Base-by-base conservation (phyloP, 164 flowering plant species). In the Warburgia ugandensis region DNA sequence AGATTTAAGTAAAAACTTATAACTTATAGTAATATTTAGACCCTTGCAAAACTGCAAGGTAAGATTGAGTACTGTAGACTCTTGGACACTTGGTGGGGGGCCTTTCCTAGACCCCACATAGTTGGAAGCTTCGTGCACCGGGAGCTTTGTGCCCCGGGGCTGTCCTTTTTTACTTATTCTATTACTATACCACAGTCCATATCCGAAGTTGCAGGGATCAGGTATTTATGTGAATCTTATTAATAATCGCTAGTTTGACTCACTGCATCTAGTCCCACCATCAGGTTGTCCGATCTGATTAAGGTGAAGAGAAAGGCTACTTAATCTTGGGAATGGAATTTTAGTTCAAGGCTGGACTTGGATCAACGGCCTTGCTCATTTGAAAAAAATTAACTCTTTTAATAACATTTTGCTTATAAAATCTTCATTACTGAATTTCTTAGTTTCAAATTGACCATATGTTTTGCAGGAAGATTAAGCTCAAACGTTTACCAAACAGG, bases 381-480 rank as follows among this genome's bases (percentile, higher is more conserved):
- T n/a, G n/a, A n/a, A n/a, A n/a, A n/a, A n/a, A n/a, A n/a, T n/a
- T n/a, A n/a, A n/a, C n/a, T n/a, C n/a, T n/a, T n/a, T n/a, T n/a
- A n/a, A n/a, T n/a, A n/a, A n/a, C n/a, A n/a, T n/a, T n/a, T n/a
- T n/a, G n/a, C n/a, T n/a, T n/a, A n/a, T n/a, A n/a, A n/a, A n/a
- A n/a, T n/a, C n/a, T n/a, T n/a, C n/a, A n/a, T n/a, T n/a, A 40
- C 19, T 2, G 21, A 19, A 40, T 10, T 9, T 16, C 23, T 16
- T 10, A 44, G 17, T 44, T 9, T 23, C 28, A 10, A 22, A 12
- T 23, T 44, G 16, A 32, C 36, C 12, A 8, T 13, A 50, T 14
- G 23, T 19, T 44, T 29, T 59, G 53, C 80, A 81, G 89, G 86
- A 31, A 69, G 94, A 48, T 50, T 84, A 17, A 54, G 60, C 42